Evolutionary conservation across 345 rosid species (phyloP).

Genomic region (Raphanus raphanistrum): DNA sequence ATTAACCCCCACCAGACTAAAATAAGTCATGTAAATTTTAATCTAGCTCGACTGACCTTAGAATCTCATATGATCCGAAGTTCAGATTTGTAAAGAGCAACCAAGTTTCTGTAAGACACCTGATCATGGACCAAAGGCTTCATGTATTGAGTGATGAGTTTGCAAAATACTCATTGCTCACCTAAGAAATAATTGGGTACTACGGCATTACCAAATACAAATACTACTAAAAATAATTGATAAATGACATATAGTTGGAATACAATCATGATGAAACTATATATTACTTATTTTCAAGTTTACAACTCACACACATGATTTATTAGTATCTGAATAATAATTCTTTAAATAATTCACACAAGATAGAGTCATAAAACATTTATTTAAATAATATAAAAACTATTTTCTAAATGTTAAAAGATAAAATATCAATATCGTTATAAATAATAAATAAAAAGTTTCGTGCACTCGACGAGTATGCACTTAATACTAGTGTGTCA

Average conservation of each 20-base stretch:
- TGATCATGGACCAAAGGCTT: conserved; percentile 14
- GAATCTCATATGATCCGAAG: not conserved
- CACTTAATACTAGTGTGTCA: not conserved
- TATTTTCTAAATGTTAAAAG: not conserved
- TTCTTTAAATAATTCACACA: not conserved
- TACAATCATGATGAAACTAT: not conserved
- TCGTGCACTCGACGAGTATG: not conserved
- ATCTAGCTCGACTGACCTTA: not conserved
- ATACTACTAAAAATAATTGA: not conserved
- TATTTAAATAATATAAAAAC: not conserved
- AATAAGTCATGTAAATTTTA: not conserved
- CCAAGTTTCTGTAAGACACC: not conserved
- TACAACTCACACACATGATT: not conserved
- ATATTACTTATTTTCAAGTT: not conserved
- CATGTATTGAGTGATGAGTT: conserved; percentile 14
- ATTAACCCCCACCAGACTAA: not conserved
- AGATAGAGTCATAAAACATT: not conserved
- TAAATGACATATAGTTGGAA: not conserved
- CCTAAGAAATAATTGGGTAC: conserved; percentile 11
- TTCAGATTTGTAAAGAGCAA: not conserved
- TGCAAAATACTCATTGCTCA: conserved; percentile 11
- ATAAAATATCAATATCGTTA: not conserved
- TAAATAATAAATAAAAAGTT: not conserved
- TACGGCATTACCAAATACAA: not conserved
- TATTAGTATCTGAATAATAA: not conserved